Evolutionary conservation across 148 eudicot genomes (phyloP).

Genomic region (Vaccinium darrowii): DNA sequence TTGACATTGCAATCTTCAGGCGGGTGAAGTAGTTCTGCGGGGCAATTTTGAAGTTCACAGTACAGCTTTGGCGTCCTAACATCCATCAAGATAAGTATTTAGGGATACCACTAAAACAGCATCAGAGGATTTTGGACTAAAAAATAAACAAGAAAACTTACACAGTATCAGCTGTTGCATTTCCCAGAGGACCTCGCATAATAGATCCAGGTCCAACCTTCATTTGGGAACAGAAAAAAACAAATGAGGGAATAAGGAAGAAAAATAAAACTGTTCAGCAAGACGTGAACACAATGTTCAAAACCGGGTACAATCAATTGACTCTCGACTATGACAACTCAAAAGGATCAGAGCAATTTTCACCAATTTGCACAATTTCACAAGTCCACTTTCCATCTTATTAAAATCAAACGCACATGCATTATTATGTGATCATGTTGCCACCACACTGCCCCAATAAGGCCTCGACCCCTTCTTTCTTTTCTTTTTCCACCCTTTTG

Average conservation of each 20-base stretch:
- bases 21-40: conserved; percentile 78
- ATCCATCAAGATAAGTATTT: conserved; percentile 8
- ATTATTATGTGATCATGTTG: background rate
- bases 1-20: conserved; percentile 99
- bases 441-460: too few relatives aligned
- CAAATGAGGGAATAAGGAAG: conserved; percentile 11
- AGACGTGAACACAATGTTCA: background rate
- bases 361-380: background rate
- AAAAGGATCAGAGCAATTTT: conserved; percentile 2
- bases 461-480: too few relatives aligned
- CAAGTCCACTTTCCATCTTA: conserved; percentile 1
- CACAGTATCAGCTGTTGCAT: conserved; percentile 61
- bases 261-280: background rate
- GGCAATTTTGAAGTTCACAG: conserved; percentile 78
- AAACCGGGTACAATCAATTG: background rate
- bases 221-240: conserved; percentile 21
- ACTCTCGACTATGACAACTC: background rate
- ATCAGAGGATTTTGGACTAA: background rate
- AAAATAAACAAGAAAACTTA: conserved; percentile 35
- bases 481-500: too few relatives aligned
- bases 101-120: background rate
- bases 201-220: conserved; percentile 92
- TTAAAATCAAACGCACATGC: background rate
- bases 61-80: conserved; percentile 74
- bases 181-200: conserved; percentile 76